These are phyloP conservation scores for Canavalia gladiata DNA, from an alignment of 306 rosid genomes.

Conservation along the genomic window DNA sequence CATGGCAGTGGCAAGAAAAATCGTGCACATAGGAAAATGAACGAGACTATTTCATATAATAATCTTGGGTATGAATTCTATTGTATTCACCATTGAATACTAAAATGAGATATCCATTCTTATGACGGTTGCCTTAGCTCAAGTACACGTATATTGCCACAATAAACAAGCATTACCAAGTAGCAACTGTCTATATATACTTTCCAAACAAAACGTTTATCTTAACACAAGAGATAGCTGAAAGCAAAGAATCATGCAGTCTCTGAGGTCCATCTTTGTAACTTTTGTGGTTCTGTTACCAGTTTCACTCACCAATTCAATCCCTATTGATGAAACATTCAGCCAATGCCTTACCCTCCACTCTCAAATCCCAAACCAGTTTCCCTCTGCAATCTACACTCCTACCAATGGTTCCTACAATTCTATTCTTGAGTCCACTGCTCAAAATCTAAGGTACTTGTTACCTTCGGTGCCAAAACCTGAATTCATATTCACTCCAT, in stretches of 20 bases:
- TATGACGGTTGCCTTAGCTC: conserved; percentile 53
- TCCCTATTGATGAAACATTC: conserved; percentile 49
- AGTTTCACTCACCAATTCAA: conserved; percentile 40
- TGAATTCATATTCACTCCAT: conserved; percentile 68
- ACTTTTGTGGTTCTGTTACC: conserved; percentile 38
- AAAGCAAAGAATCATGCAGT: conserved; percentile 41
- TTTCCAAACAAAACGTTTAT: neutral
- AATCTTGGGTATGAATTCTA: neutral
- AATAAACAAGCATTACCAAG: neutral
- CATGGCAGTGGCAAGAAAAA: conserved; percentile 3
- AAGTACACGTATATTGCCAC: conserved; percentile 49
- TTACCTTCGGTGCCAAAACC: conserved; percentile 70
- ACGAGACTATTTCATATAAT: neutral
- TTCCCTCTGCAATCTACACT: conserved; percentile 59
- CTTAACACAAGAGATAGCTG: neutral
- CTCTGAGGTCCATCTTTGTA: conserved; percentile 32
- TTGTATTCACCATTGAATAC: neutral
- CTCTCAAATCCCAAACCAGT: conserved; percentile 52
- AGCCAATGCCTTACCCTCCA: conserved; percentile 57
- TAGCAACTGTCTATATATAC: conserved; percentile 38
- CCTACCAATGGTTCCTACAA: conserved; percentile 56
- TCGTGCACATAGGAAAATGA: neutral
- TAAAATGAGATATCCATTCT: conserved; percentile 3
- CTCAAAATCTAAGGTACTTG: conserved; percentile 70
- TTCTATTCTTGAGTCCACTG: conserved; percentile 70